Base-by-base conservation (phyloP, 2,329 filamentous ascomycete species). In the Phialophora tarda region DNA sequence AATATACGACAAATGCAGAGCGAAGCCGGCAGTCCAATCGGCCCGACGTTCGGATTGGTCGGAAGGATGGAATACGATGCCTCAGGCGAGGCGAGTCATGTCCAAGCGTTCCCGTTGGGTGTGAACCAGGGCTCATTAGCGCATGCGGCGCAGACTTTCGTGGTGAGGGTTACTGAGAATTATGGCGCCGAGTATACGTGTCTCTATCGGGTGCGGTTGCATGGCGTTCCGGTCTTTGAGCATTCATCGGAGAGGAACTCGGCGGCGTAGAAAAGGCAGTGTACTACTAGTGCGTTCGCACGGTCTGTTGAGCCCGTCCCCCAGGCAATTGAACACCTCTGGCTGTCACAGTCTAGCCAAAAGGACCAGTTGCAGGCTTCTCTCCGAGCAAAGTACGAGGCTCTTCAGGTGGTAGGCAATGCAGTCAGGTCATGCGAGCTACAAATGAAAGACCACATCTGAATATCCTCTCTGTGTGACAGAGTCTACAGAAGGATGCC, bases 131-230 rank as follows among this genome's bases (percentile, higher is more conserved):
- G 59, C 58, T 32, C 58, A 11, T 50, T 66, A 50, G 26, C 61
- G 28, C 64, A 70, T 41, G 60, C 60, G 38, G 69, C 79, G 12
- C 73, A 78, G 51, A 77, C 76, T 57, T 77, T 81, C 23, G 78
- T 79, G 14, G 71, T 83, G 34, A 75, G 81, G 5, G 75, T 79
- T 2, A 78, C 75, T 23, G 78, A 76, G 1, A 83, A 82, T 63
- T 81, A 81, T 76, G 81, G 81, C 4, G 76, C 72, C 4, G 72
- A 77, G 24, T 72, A 78, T 62, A 82, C 80, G 1, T 83, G 81
- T 69, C 69, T 83, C 44, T 82, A 82, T 71, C 78, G 81, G n/a
- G 66, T 82, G 59, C 77, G 78, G 56, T 63, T 83, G 57, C 77
- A 81, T 71, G 81, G 81, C 3, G 57, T 68, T 54, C 67, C 70